Evolutionary conservation across 2,329 filamentous ascomycete species (phyloP), one percentile per base, ranked within the genome.

Genomic region (Biscogniauxia mediterranea): DNA sequence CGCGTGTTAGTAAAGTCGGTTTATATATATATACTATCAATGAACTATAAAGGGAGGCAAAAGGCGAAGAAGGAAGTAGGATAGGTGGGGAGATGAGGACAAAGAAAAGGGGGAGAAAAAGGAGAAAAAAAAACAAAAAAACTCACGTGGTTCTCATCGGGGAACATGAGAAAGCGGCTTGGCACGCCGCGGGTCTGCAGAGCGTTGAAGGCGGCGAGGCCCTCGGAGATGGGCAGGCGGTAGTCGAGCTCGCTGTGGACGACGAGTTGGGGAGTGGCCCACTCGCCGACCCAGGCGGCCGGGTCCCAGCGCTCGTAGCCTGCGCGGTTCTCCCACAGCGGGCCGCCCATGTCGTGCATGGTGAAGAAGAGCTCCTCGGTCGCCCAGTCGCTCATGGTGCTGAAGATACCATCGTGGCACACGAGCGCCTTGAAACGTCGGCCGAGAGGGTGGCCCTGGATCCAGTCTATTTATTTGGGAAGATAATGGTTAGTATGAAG

Each of bases 181-280:
- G 91, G 88, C 1, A 96, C 83, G 0, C 87, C 87, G 57, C 84
- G 84, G 23, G 86, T 85, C 77, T 97, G 93, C 28, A 97, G 79
- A 7, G 93, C 88, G 66, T 96, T 96, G 78, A 96, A 97, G 57
- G 92, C 90, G 2, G 90, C 85, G 57, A 97, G 76, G 0, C 93
- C 93, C 75, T 97, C 94, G 0, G 89, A 87, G 58, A 98, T 88
- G 0, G 93, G 90, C 25, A 97, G 79, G 19, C 94, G 85, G 73
- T 97, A 98, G 75, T 98, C 94, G 32, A 95, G 82, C 70, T 95
- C 92, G 71, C 88, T 94, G 76, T 98, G 94, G 58, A 98, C 93
- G 63, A 86, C 88, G 64, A 99, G 81, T 76, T 95, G 89, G 0
- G 95, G 95, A 0, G 93, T 97, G 1, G 84, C 80, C 93, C 93